Evolutionary conservation across 164 flowering plant genomes (phyloP), one percentile per base, ranked within the genome.

Genomic region (Magnolia sinica): DNA sequence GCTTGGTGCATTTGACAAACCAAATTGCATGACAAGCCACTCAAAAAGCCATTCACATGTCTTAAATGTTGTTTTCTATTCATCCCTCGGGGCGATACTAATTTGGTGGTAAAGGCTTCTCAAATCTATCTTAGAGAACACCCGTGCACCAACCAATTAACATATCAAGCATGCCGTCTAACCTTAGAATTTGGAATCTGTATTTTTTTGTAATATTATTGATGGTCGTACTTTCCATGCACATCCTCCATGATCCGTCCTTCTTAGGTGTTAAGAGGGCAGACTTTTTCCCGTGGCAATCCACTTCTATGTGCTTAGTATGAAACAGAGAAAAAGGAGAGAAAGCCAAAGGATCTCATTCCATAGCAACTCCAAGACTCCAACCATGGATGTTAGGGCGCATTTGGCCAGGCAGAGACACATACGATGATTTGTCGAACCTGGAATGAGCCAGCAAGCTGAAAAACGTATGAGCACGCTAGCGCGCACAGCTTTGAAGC

Each of bases 161-260:
- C 69, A 23, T 11, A 66, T 66, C 69, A 23, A 55, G 18, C 61
- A 55, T 55, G 18, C 18, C 61, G 3, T 55, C 61, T 69, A 69
- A n/a, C 13, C 13, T 9, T 2, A 31, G 79, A 8, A 76, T 70
- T 2, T 59, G 70, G 37, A 50, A 63, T 19, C 59, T 19, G 37
- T 76, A 76, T 59, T 20, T 70, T 2, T 71, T 59, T 3, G 68
- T 76, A 10, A 59, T 70, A 11, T 76, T 76, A 16, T 76, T 76
- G 14, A 76, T 76, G 27, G 74, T 55, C 16, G 68, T 13, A 20
- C 52, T 66, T 19, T 70, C 67, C 0, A 70, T 27, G 55, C 68
- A 69, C 74, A 71, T 63, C 3, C 74, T 14, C 74, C 74, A 76
- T 0, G 29, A 7, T 24, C 58, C 74, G 11, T 58, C 78, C 31